These are phyloP conservation scores for Naganishia friedmannii DNA, from an alignment of 768 basidiomycete genomes.

Conservation along the genomic window DNA sequence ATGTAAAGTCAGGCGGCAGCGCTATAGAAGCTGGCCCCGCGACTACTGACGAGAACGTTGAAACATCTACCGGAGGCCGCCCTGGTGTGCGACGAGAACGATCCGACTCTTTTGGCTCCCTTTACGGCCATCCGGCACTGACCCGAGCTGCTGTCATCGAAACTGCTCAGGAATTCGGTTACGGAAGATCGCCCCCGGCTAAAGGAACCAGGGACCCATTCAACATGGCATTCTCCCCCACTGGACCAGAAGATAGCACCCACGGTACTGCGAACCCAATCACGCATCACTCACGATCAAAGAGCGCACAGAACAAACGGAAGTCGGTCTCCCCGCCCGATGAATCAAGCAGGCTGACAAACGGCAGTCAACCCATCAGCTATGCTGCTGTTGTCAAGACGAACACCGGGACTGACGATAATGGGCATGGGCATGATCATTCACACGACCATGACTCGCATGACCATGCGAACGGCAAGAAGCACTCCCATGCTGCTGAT, in stretches of 20 bases:
- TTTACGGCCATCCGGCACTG: constrained; percentile 64
- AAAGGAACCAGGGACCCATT: constrained; percentile 14
- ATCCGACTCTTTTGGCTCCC: constrained; percentile 54
- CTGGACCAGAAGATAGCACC: constrained; percentile 9
- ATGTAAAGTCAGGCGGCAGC: neutral
- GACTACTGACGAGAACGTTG: constrained; percentile 3
- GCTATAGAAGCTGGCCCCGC: neutral
- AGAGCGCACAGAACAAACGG: constrained; percentile 33
- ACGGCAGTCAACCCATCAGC: constrained; percentile 20
- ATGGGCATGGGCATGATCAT: constrained; percentile 47
- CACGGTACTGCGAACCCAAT: constrained; percentile 24
- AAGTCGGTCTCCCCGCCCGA: constrained; percentile 33
- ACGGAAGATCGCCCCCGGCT: constrained; percentile 35
- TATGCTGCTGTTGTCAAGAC: constrained; percentile 31
- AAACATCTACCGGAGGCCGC: neutral
- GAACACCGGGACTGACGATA: constrained; percentile 16
- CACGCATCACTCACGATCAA: constrained; percentile 30
- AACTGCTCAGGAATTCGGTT: constrained; percentile 73
- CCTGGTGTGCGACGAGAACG: constrained; percentile 32
- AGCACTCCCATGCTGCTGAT: constrained; percentile 31
- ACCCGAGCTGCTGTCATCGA: constrained; percentile 59
- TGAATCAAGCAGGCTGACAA: constrained; percentile 33
- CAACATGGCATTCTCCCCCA: constrained; percentile 11
- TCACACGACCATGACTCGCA: constrained; percentile 52
- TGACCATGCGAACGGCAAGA: constrained; percentile 26